phyloP scores from a whole-genome alignment of 352 stramenopile genomes.

The Pythium utonaiense region DNA sequence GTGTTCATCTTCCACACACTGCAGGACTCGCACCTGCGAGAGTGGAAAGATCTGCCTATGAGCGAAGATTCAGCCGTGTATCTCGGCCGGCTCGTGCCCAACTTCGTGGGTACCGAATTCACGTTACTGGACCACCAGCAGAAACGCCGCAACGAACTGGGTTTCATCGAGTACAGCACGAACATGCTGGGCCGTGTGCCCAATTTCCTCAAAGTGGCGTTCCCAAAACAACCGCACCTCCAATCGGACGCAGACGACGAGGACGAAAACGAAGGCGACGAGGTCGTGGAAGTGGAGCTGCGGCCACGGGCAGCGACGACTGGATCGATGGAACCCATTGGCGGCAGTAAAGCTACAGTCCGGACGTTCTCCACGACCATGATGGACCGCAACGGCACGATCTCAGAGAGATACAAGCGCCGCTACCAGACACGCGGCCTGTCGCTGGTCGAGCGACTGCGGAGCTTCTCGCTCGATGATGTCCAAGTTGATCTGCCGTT shows the following conservation, averaged over 20 bases:
- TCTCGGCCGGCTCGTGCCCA: constrained; percentile 69
- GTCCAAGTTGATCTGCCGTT: constrained; percentile 45
- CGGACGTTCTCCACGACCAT: constrained; percentile 40
- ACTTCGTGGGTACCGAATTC: constrained; percentile 85
- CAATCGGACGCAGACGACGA: constrained; percentile 7
- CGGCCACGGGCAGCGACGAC: constrained; percentile 15
- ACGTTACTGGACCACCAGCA: constrained; percentile 80
- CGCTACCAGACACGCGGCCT: too few species aligned
- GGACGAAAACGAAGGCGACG: constrained; percentile 9
- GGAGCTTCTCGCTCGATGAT: constrained; percentile 54
- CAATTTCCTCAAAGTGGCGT: constrained; percentile 68
- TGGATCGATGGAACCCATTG: constrained; percentile 27
- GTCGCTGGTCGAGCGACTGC: constrained; percentile 56
- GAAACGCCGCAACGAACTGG: constrained; percentile 60
- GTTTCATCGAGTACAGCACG: constrained; percentile 68
- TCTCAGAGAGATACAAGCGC: constrained; percentile 63
- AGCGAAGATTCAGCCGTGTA: constrained; percentile 79
- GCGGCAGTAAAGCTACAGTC: constrained; percentile 39
- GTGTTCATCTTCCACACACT: constrained; percentile 83
- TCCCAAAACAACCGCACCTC: constrained; percentile 29
- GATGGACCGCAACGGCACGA: constrained; percentile 43
- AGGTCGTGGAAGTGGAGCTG: constrained; percentile 9
- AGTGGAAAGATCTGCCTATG: constrained; percentile 68
- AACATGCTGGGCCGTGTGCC: constrained; percentile 79
- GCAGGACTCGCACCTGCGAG: constrained; percentile 65